phyloP scores from a whole-genome alignment of 305 asterid genomes.

The Fraxinus velutina region DNA sequence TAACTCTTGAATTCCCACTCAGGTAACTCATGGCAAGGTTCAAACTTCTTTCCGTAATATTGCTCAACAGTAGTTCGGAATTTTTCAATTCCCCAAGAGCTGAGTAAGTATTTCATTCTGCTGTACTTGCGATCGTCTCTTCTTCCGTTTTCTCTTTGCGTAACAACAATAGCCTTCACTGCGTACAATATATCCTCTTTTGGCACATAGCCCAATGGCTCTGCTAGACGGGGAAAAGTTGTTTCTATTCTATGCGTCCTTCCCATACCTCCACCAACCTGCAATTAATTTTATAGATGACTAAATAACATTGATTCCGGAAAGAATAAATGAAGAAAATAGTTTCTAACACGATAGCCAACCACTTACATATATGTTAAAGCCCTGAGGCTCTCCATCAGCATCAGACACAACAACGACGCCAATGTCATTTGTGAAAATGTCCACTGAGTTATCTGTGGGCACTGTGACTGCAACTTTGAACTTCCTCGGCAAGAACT shows the following conservation, averaged over 20 bases:
- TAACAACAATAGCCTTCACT: conserved; percentile 87
- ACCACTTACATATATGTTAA: conserved; percentile 69
- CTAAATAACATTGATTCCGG: not conserved
- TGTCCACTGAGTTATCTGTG: conserved; percentile 82
- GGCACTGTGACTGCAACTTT: conserved; percentile 92
- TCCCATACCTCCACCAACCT: conserved; percentile 99
- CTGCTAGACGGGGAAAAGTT: conserved; percentile 85
- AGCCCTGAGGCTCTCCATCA: conserved; percentile 89
- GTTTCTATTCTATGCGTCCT: conserved; percentile 83
- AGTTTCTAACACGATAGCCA: conserved; percentile 1
- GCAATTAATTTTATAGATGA: conserved; percentile 24
- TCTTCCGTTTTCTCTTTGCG: conserved; percentile 91
- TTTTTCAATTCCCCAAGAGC: conserved; percentile 96
- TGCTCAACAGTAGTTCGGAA: conserved; percentile 74
- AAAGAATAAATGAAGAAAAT: conserved; percentile 11
- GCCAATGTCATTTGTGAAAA: conserved; percentile 85
- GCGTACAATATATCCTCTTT: conserved; percentile 85
- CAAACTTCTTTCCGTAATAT: conserved; percentile 79
- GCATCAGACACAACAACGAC: conserved; percentile 72
- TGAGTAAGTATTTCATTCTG: conserved; percentile 86
- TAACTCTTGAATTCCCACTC: conserved; percentile 92
- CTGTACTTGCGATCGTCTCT: conserved; percentile 95
- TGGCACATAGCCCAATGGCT: conserved; percentile 92
- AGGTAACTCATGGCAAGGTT: conserved; percentile 71
- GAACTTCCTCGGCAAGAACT: conserved; percentile 97